A percentile compares a stretch with the other conserved stretches of the same genome.
These are phyloP conservation scores for Collybia mongolica DNA, from an alignment of 768 basidiomycete species.

Conservation along the genomic window DNA sequence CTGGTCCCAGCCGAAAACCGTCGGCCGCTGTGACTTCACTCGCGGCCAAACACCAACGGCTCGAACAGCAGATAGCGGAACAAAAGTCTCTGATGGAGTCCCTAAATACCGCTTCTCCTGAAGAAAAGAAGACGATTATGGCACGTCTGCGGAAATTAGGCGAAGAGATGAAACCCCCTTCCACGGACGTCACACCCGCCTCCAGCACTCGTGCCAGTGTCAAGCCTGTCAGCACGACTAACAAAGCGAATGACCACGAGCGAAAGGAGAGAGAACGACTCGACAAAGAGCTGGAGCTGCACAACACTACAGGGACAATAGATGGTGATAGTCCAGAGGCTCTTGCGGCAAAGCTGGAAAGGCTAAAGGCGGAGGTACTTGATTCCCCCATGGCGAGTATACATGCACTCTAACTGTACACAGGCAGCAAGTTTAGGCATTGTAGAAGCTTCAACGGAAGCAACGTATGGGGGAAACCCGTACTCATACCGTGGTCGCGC, in stretches of 20 bases:
- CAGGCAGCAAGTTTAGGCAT: conserved; percentile 79
- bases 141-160: conserved; percentile 69
- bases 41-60: conserved; percentile 70
- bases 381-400: background rate
- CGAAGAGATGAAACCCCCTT: conserved; percentile 69
- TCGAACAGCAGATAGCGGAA: conserved; percentile 83
- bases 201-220: conserved; percentile 22
- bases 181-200: conserved; percentile 23
- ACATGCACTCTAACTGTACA: background rate
- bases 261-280: conserved; percentile 62
- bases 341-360: conserved; percentile 71
- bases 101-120: conserved; percentile 56
- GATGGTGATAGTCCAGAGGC: conserved; percentile 61
- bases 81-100: conserved; percentile 84
- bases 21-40: conserved; percentile 43
- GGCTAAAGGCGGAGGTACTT: conserved; percentile 76
- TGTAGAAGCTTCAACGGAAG: conserved; percentile 42
- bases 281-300: conserved; percentile 83
- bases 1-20: conserved; percentile 33
- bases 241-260: conserved; percentile 41
- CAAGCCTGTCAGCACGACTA: conserved; percentile 10
- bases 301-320: conserved; percentile 35
- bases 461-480: conserved; percentile 40
- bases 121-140: conserved; percentile 83
- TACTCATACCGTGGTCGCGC: conserved; percentile 73